Evolutionary conservation across 2,329 filamentous ascomycete genomes (phyloP).

Genomic region (Monosporascus sp.): DNA sequence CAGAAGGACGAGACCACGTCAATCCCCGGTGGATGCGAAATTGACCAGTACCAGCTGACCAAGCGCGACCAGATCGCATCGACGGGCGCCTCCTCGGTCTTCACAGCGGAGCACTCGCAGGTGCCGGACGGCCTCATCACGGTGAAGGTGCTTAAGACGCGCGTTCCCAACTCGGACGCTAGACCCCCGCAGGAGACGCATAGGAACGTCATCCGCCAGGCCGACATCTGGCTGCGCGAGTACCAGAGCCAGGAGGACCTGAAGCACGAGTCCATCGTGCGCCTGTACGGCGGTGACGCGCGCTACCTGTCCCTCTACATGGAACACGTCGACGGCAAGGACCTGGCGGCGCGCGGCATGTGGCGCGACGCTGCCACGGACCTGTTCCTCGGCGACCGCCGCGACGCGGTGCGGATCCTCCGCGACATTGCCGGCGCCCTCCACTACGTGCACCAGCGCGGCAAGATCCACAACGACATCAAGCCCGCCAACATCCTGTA

Average conservation of each 20-base stretch:
- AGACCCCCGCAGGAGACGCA: slow-evolving; percentile 44
- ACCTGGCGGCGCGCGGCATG: slow-evolving; percentile 42
- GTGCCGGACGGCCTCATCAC: slow-evolving; percentile 51
- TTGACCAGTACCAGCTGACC: slow-evolving; percentile 50
- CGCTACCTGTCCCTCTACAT: slow-evolving; percentile 56
- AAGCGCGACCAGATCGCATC: slow-evolving; percentile 53
- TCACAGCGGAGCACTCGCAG: slow-evolving; percentile 48
- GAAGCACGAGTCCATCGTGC: slow-evolving; percentile 53
- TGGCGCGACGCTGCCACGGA: slow-evolving; percentile 46
- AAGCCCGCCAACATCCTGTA: slow-evolving; percentile 59
- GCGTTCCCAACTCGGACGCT: slow-evolving; percentile 32
- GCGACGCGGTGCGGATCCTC: slow-evolving; percentile 48
- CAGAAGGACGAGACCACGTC: slow-evolving; percentile 43
- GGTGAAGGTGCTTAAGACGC: slow-evolving; percentile 56
- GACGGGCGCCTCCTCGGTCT: slow-evolving; percentile 50
- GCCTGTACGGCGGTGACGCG: slow-evolving; percentile 54
- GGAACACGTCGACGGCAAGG: slow-evolving; percentile 54
- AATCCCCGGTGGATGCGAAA: slow-evolving; percentile 44
- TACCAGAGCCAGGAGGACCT: slow-evolving; percentile 51
- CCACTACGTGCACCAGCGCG: slow-evolving; percentile 49
- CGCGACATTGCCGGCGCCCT: slow-evolving; percentile 50
- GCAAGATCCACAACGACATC: slow-evolving; percentile 56
- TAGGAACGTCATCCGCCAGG: slow-evolving; percentile 52
- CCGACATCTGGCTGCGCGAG: slow-evolving; percentile 56
- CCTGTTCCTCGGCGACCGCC: slow-evolving; percentile 43